Conservation (phyloP, 2,329 filamentous ascomycete species). For the Sarocladium kiliense region DNA sequence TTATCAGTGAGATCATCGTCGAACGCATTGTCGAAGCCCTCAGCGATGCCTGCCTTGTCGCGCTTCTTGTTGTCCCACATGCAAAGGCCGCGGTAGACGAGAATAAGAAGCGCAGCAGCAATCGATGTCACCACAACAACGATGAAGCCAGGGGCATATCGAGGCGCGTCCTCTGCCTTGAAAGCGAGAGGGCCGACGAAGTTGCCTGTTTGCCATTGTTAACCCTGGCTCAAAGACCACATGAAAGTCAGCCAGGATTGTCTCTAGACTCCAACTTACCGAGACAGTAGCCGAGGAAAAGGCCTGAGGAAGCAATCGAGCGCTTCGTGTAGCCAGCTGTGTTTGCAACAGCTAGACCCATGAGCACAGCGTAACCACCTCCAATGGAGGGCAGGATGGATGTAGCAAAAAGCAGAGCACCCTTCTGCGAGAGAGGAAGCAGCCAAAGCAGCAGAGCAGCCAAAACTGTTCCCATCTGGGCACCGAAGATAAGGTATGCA, state of each 20-base stretch:
- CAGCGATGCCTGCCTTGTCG: slow-evolving; percentile 35
- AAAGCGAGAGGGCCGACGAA: slow-evolving; percentile 40
- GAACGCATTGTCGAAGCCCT: slow-evolving; percentile 47
- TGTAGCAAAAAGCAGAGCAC: slow-evolving; percentile 39
- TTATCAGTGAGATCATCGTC: slow-evolving; percentile 46
- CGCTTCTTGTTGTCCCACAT: slow-evolving; percentile 36
- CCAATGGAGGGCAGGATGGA: slow-evolving; percentile 40
- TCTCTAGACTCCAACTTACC: slow-evolving; percentile 18
- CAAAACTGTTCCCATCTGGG: slow-evolving; percentile 37
- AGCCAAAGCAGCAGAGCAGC: slow-evolving; percentile 14
- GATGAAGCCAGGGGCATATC: slow-evolving; percentile 33
- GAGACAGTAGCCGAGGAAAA: slow-evolving; percentile 47
- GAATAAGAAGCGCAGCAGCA: slow-evolving; percentile 24
- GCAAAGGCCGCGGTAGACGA: slow-evolving; percentile 39
- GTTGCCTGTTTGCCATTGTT: slow-evolving; percentile 20
- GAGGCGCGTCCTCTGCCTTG: slow-evolving; percentile 32
- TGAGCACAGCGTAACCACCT: slow-evolving; percentile 43
- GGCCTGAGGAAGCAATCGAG: slow-evolving; percentile 39
- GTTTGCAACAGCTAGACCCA: slow-evolving; percentile 33
- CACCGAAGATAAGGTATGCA: slow-evolving; percentile 32
- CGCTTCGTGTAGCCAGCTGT: slow-evolving; percentile 48
- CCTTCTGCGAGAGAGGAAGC: neutral
- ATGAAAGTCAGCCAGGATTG: too few relatives aligned
- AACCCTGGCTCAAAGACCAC: too few relatives aligned
- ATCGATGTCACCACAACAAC: slow-evolving; percentile 28